Percentiles rank a stretch among this genome's conserved stretches.
phyloP scores from a whole-genome alignment of 768 basidiomycete species.

The Paxillus involutus region DNA sequence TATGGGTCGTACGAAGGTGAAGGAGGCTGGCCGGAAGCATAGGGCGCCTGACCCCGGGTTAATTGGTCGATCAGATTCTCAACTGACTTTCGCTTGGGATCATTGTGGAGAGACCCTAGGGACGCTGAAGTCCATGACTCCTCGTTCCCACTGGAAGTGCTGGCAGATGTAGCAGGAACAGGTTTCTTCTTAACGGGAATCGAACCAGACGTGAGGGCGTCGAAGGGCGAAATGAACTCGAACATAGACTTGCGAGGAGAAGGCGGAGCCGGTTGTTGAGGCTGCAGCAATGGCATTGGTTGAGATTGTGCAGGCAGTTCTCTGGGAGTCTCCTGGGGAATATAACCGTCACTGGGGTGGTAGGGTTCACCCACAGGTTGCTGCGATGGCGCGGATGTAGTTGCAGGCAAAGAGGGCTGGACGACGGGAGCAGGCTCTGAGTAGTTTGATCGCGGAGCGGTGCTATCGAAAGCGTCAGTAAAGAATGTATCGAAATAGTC shows the following conservation, averaged over 20 bases:
- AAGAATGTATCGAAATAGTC: conserved; percentile 31
- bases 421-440: conserved; percentile 45
- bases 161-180: conserved; percentile 45
- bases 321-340: conserved; percentile 23
- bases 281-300: conserved; percentile 21
- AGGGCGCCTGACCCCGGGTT: conserved; percentile 45
- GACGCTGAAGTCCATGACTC: conserved; percentile 54
- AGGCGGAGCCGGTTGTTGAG: conserved; percentile 51
- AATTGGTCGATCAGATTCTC: conserved; percentile 80
- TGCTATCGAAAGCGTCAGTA: conserved; percentile 34
- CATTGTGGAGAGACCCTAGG: conserved; percentile 24
- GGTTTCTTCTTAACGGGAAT: conserved; percentile 67
- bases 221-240: conserved; percentile 82
- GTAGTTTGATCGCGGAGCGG: conserved; percentile 51
- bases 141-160: conserved; percentile 48
- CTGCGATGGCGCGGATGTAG: conserved; percentile 51
- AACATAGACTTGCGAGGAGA: conserved; percentile 82
- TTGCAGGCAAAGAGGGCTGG: conserved; percentile 29
- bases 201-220: conserved; percentile 60
- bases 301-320: conserved; percentile 25
- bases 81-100: conserved; percentile 80
- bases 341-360: conserved; percentile 41
- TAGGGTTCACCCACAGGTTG: conserved; percentile 24
- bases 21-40: conserved; percentile 36
- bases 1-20: conserved; percentile 33